phyloP scores from a whole-genome alignment of 2,329 filamentous ascomycete species.

The Allantophomopsis cytisporea region DNA sequence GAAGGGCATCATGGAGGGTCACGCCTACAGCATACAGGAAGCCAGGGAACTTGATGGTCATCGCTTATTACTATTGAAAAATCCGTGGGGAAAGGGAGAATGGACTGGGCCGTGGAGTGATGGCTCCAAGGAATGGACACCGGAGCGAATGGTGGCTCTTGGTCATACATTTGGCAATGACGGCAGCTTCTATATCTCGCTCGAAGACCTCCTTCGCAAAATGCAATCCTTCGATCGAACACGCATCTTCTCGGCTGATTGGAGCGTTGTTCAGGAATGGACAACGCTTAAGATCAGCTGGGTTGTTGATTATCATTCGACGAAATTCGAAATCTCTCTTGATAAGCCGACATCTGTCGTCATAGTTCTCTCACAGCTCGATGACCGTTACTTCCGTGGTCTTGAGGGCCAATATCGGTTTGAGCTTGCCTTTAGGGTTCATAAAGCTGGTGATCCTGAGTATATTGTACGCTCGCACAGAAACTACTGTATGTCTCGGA shows the following conservation, averaged over 20 bases:
- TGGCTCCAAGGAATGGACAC: constrained; percentile 48
- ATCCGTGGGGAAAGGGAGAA: constrained; percentile 45
- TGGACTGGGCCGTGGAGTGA: constrained; percentile 46
- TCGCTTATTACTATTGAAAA: constrained; percentile 35
- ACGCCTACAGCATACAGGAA: constrained; percentile 45
- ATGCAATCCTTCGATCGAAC: constrained; percentile 47
- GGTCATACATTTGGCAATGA: constrained; percentile 47
- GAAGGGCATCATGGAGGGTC: constrained; percentile 39
- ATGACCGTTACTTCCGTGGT: constrained; percentile 43
- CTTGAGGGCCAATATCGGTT: constrained; percentile 42
- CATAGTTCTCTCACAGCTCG: constrained; percentile 45
- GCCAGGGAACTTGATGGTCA: constrained; percentile 37
- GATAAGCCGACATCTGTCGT: constrained; percentile 40
- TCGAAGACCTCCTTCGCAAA: constrained; percentile 46
- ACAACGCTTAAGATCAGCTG: constrained; percentile 46
- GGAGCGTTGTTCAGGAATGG: constrained; percentile 47
- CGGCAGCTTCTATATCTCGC: constrained; percentile 50
- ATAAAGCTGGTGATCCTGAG: constrained; percentile 36
- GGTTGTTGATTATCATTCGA: constrained; percentile 44
- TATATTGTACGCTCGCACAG: constrained; percentile 44
- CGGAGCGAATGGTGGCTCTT: constrained; percentile 41
- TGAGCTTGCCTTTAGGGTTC: constrained; percentile 30
- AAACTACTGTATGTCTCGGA: constrained; percentile 38
- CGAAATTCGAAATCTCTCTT: constrained; percentile 44
- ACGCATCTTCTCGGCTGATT: constrained; percentile 43